Evolutionary conservation across 176 grass and related monocot genomes (phyloP).

Genomic region (Areca catechu): DNA sequence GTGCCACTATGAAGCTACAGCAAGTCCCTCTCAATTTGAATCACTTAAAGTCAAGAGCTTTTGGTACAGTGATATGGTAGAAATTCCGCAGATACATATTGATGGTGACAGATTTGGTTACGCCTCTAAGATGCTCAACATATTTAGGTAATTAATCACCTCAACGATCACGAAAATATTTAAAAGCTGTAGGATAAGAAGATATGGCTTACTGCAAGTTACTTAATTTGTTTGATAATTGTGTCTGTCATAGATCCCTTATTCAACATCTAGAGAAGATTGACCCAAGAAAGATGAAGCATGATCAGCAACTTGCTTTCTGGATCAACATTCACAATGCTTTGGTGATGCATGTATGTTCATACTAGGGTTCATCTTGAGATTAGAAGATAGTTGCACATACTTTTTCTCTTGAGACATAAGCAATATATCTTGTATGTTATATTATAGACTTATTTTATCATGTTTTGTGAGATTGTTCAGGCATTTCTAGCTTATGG

Average conservation of each 20-base stretch:
- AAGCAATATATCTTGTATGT: no score
- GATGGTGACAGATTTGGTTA: constrained; percentile 89
- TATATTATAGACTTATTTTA: no score
- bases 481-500: constrained; percentile 42
- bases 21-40: constrained; percentile 10
- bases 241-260: constrained; percentile 4
- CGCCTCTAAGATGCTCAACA: constrained; percentile 84
- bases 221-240: not conserved
- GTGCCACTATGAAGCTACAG: constrained; percentile 8
- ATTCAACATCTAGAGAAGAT: constrained; percentile 19
- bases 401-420: no score
- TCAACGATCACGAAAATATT: not conserved
- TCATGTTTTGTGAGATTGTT: not conserved
- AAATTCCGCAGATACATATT: constrained; percentile 67
- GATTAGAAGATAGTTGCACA: no score
- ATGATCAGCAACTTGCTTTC: constrained; percentile 33
- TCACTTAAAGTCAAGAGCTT: constrained; percentile 15
- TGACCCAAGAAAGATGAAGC: constrained; percentile 30
- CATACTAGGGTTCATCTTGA: no score
- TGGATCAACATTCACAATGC: constrained; percentile 47
- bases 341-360: constrained; percentile 41
- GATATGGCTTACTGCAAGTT: no score
- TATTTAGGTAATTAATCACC: constrained; percentile 49
- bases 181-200: not conserved
- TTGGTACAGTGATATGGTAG: constrained; percentile 36